These are phyloP conservation scores for Aspergillus campestris DNA, from an alignment of 495 filamentous ascomycete species.

Conservation along the genomic window DNA sequence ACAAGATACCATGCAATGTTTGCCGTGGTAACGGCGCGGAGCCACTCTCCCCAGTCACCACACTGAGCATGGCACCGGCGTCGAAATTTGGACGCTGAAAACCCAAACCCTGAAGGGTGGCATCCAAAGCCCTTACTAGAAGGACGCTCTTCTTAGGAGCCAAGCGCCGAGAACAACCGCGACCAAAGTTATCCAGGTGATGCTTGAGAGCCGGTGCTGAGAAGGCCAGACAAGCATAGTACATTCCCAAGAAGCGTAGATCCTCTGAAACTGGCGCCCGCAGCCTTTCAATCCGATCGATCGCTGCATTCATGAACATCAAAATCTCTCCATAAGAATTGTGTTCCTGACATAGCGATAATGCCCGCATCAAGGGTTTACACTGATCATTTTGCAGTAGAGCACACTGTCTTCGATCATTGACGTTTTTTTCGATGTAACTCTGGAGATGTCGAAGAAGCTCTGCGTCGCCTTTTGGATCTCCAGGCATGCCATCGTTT, in stretches of 20 bases:
- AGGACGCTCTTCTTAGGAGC: neutral
- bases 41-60: constrained; percentile 19
- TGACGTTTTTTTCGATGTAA: constrained; percentile 17
- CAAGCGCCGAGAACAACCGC: neutral
- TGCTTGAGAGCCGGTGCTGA: constrained; percentile 17
- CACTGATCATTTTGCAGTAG: constrained; percentile 4
- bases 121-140: constrained; percentile 15
- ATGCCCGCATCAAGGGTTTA: neutral
- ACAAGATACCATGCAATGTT: constrained; percentile 16
- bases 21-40: neutral
- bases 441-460: constrained; percentile 6
- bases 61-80: constrained; percentile 11
- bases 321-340: constrained; percentile 22
- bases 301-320: constrained; percentile 18
- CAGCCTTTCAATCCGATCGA: constrained; percentile 16
- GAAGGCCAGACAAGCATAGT: constrained; percentile 23
- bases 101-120: constrained; percentile 11
- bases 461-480: neutral
- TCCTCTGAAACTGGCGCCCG: neutral
- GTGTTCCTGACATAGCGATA: constrained; percentile 11
- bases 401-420: neutral
- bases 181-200: constrained; percentile 14
- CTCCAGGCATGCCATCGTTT: constrained; percentile 5
- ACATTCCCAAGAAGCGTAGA: constrained; percentile 15
- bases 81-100: constrained; percentile 20